Base-by-base conservation (phyloP, 768 basidiomycete genomes). In the Aureoboletus auriporus region DNA sequence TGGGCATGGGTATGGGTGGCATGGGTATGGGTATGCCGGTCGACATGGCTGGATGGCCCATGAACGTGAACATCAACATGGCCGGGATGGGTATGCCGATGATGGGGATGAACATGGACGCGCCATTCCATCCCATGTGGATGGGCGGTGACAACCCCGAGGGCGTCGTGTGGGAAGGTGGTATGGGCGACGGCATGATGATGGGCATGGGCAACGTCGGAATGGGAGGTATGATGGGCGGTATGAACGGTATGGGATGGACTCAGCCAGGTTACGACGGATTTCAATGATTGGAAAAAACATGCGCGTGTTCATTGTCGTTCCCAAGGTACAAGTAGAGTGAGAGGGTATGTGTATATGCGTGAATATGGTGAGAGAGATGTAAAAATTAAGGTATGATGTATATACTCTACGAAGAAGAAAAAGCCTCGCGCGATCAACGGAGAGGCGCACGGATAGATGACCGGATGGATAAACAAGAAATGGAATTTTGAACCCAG, bases 371-470 rank as follows among this genome's bases (percentile, higher is more conserved):
- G 39, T 63, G 50, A 44, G 45, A 28, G 41, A 54, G 52, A 54
- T 63, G 54, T 53, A 45, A 20, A 9, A 35, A 59, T 60, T 59
- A 61, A 49, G 57, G 59, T 61, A 59, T 66, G 44, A n/a, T 53
- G 64, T 78, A 79, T 56, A 70, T 77, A 71, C 78, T 77, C 57
- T 79, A 77, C 29, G 23, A 53, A 47, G 29, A 12, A 33, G 12
- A 35, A 46, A 73, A 57, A 13, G 41, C 49, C 49, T 36, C 40
- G 11, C 35, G 39, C 53, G 50, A 40, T 61, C 49, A 52, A 56
- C 47, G 56, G 47, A 42, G 52, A 59, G 51, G 52, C 30, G 38
- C 13, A 14, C 46, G 44, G 20, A 29, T 38, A 37, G 12, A 41
- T 27, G 42, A 42, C 39, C 39, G 3, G 33, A 36, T 20, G 10